These are phyloP conservation scores for Lecanicillium sp. DNA, from an alignment of 2,329 filamentous ascomycete genomes.

Conservation along the genomic window DNA sequence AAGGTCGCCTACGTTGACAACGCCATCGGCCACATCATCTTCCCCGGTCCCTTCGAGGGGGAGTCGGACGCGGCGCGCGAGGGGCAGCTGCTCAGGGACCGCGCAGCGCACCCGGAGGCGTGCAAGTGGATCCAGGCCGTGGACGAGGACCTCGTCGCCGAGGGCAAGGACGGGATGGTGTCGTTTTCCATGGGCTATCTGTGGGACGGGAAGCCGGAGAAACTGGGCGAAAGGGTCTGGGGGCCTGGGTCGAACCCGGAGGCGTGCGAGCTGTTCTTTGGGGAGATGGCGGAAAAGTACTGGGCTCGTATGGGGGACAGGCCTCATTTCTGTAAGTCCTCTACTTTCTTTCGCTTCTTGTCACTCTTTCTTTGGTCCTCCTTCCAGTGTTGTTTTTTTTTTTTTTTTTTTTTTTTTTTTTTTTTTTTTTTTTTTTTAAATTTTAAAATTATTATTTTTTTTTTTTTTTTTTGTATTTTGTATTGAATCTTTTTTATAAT, in stretches of 20 bases:
- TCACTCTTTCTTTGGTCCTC: background rate
- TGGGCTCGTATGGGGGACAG: conserved; percentile 26
- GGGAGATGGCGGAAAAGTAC: conserved; percentile 25
- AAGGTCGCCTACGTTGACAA: conserved; percentile 11
- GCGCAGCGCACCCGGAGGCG: conserved; percentile 20
- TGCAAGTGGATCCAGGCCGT: conserved; percentile 32
- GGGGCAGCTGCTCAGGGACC: conserved; percentile 18
- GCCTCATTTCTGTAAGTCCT: conserved; percentile 30
- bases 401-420: background rate
- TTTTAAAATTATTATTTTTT: no score
- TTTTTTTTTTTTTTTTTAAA: no score
- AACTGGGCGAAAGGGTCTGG: conserved; percentile 21
- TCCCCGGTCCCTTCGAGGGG: conserved; percentile 21
- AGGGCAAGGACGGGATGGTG: conserved; percentile 24
- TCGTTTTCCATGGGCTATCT: conserved; percentile 33
- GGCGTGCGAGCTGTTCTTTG: conserved; percentile 28
- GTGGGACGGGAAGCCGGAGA: conserved; percentile 23
- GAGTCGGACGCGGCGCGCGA: conserved; percentile 19
- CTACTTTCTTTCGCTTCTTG: background rate
- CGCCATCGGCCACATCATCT: conserved; percentile 27
- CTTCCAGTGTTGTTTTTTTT: background rate
- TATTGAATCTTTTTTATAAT: no score
- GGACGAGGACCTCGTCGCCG: conserved; percentile 26
- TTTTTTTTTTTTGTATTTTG: no score
- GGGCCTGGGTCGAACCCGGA: conserved; percentile 28